Evolutionary conservation across 2,329 filamentous ascomycete species (phyloP).

Genomic region (Epichloe aotearoae): DNA sequence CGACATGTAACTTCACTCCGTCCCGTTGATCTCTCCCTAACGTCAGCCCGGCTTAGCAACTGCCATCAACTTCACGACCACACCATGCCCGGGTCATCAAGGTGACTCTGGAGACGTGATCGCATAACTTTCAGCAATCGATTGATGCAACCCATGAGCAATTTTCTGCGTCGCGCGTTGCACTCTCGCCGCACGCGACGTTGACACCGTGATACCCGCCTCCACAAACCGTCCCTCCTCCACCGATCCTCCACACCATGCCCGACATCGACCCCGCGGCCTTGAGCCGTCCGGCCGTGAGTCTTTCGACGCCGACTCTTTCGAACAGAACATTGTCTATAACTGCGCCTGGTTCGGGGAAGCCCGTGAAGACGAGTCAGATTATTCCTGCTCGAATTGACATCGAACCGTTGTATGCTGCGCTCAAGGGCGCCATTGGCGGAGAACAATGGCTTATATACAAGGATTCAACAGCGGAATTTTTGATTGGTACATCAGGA

Average conservation of each 20-base stretch:
- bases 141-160: conserved; percentile 32
- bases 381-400: conserved; percentile 54
- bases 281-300: conserved; percentile 46
- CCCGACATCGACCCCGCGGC: conserved; percentile 60
- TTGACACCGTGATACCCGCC: conserved; percentile 1
- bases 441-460: conserved; percentile 50
- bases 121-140: conserved; percentile 24
- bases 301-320: conserved; percentile 45
- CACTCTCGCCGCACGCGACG: conserved; percentile 34
- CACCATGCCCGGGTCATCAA: conserved; percentile 32
- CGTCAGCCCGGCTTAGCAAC: conserved; percentile 12
- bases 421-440: conserved; percentile 45
- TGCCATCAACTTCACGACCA: conserved; percentile 27
- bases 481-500: conserved; percentile 40
- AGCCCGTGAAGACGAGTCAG: conserved; percentile 46
- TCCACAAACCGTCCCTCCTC: conserved; percentile 14
- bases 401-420: conserved; percentile 50
- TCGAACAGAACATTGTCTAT: conserved; percentile 44
- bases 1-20: conserved; percentile 18
- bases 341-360: conserved; percentile 33
- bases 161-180: conserved; percentile 30
- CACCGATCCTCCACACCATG: conserved; percentile 29
- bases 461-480: conserved; percentile 49
- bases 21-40: conserved; percentile 17
- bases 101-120: conserved; percentile 26